phyloP scores from a whole-genome alignment of 192 early-diverging fungal genomes.

The Entomortierella beljakovae region DNA sequence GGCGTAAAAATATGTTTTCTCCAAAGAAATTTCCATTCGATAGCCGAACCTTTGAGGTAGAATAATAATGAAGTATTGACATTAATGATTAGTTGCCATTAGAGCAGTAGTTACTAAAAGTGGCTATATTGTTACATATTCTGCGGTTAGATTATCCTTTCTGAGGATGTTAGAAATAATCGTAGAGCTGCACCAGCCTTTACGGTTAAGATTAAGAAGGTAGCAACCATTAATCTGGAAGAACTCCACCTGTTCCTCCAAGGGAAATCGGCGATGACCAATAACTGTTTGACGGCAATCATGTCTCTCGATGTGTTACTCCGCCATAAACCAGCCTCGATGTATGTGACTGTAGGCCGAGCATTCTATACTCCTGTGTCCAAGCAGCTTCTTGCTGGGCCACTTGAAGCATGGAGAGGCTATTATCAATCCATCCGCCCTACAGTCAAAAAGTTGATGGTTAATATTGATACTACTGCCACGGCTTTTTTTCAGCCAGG shows the following conservation, averaged over 20 bases:
- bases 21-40: constrained; percentile 65
- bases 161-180: constrained; percentile 21
- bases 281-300: constrained; percentile 61
- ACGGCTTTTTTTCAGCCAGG: constrained; percentile 75
- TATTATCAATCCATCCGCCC: constrained; percentile 90
- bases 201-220: constrained; percentile 71
- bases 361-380: constrained; percentile 87
- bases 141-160: constrained; percentile 36
- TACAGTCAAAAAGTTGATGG: constrained; percentile 70
- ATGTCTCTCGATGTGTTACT: constrained; percentile 84
- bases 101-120: too few relatives aligned
- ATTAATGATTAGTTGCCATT: too few relatives aligned
- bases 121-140: too few relatives aligned
- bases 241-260: constrained; percentile 63
- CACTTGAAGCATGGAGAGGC: constrained; percentile 91
- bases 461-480: constrained; percentile 77
- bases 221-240: constrained; percentile 72
- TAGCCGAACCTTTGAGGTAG: constrained; percentile 66
- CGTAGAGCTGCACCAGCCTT: constrained; percentile 65
- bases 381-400: constrained; percentile 61
- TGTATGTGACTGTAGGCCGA: constrained; percentile 81
- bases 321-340: constrained; percentile 77
- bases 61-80: neutral
- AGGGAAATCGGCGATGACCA: constrained; percentile 55
- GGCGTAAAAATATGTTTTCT: constrained; percentile 81